These are phyloP conservation scores for Sporothrix euskadiensis DNA, from an alignment of 2,329 filamentous ascomycete genomes.

Conservation along the genomic window DNA sequence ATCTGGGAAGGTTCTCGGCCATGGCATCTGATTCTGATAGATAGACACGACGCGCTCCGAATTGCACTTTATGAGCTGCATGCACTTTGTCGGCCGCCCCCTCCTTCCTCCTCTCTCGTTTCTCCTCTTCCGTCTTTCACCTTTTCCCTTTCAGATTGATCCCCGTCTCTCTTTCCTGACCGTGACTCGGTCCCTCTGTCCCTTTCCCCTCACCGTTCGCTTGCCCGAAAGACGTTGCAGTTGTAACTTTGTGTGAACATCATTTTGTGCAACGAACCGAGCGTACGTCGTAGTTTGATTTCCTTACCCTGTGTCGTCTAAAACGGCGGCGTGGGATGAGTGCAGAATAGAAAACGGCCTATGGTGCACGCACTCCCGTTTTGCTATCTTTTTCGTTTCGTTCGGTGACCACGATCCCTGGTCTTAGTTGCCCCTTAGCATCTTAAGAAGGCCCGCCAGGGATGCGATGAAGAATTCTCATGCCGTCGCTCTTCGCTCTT, in stretches of 20 bases:
- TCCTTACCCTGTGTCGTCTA: background rate
- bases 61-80: constrained; percentile 2
- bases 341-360: background rate
- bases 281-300: constrained; percentile 7
- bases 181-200: background rate
- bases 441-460: background rate
- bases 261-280: constrained; percentile 9
- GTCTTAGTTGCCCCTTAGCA: constrained; percentile 8
- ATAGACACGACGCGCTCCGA: constrained; percentile 1
- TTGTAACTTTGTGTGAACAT: background rate
- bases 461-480: background rate
- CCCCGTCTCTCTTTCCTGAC: background rate
- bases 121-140: background rate
- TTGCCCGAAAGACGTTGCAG: background rate
- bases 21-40: constrained; percentile 7
- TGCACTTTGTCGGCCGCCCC: constrained; percentile 1
- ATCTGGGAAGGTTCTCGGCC: background rate
- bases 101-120: background rate
- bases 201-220: background rate
- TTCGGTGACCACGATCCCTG: constrained; percentile 18
- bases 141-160: background rate
- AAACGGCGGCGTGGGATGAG: constrained; percentile 2
- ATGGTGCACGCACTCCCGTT: too few species aligned
- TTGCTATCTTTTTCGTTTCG: background rate
- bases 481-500: background rate